Conservation (phyloP, 176 grass and related monocot genomes). For the Microstegium vimineum region DNA sequence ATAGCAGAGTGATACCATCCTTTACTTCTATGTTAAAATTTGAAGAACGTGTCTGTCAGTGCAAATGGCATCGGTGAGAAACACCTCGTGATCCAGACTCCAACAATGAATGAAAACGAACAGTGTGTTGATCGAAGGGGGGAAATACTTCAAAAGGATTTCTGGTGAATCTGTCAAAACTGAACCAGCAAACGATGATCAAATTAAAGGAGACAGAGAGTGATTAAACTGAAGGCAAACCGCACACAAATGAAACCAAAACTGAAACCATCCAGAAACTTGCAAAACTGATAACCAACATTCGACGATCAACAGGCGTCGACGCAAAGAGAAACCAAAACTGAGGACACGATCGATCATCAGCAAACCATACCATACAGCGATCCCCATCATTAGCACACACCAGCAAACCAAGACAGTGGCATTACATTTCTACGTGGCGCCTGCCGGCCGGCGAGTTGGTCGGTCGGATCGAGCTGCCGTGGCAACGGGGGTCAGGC, state of each 20-base stretch:
- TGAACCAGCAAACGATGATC: background rate
- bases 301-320: background rate
- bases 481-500: background rate
- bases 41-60: background rate
- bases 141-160: background rate
- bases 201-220: background rate
- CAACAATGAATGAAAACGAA: background rate
- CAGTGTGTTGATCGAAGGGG: background rate
- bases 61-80: background rate
- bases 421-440: conserved; percentile 8
- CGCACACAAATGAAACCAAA: background rate
- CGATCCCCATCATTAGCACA: background rate
- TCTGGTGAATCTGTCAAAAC: background rate
- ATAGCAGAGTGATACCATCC: conserved; percentile 70
- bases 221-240: background rate
- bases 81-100: background rate
- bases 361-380: background rate
- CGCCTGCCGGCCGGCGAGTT: background rate
- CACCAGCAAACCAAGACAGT: too few species aligned
- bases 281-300: background rate
- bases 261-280: background rate
- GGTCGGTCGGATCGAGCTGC: conserved; percentile 15
- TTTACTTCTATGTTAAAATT: conserved; percentile 18
- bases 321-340: background rate
- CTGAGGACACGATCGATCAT: background rate